phyloP scores from a whole-genome alignment of 441 rosid genomes.

The Viola pubescens region DNA sequence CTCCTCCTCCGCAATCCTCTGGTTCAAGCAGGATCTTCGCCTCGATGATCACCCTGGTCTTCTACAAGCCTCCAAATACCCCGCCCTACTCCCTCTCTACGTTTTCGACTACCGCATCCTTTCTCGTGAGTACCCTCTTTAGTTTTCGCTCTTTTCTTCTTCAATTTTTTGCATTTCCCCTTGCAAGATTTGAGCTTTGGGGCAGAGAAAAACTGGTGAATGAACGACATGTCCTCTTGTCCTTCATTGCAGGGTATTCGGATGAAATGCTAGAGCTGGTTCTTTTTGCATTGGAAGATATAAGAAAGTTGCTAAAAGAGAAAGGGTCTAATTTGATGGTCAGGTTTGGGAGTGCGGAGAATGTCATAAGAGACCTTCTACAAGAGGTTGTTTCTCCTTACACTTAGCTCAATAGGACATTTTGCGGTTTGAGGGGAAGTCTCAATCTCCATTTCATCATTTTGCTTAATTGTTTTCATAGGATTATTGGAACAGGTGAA shows the following conservation, averaged over 20 bases:
- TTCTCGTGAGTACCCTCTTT: conserved; percentile 38
- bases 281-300: conserved; percentile 56
- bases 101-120: conserved; percentile 75
- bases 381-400: conserved; percentile 36
- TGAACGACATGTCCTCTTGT: neutral
- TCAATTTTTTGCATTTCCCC: neutral
- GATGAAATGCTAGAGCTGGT: conserved; percentile 66
- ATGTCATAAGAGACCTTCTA: conserved; percentile 48
- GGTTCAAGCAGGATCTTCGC: conserved; percentile 96
- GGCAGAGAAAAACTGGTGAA: neutral
- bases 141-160: neutral
- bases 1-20: conserved; percentile 43
- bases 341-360: conserved; percentile 65
- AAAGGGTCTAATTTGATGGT: conserved; percentile 72
- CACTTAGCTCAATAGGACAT: conserved; percentile 5
- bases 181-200: neutral
- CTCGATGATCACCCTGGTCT: conserved; percentile 83
- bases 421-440: conserved; percentile 8
- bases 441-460: conserved; percentile 12
- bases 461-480: conserved; percentile 9
- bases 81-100: conserved; percentile 59
- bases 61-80: conserved; percentile 39
- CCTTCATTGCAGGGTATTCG: conserved; percentile 49
- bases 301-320: conserved; percentile 47
- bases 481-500: conserved; percentile 42